Percentiles rank a stretch among this genome's conserved stretches.
Evolutionary conservation across 352 stramenopile species (phyloP).

Genomic region (Plasmopara viticola): DNA sequence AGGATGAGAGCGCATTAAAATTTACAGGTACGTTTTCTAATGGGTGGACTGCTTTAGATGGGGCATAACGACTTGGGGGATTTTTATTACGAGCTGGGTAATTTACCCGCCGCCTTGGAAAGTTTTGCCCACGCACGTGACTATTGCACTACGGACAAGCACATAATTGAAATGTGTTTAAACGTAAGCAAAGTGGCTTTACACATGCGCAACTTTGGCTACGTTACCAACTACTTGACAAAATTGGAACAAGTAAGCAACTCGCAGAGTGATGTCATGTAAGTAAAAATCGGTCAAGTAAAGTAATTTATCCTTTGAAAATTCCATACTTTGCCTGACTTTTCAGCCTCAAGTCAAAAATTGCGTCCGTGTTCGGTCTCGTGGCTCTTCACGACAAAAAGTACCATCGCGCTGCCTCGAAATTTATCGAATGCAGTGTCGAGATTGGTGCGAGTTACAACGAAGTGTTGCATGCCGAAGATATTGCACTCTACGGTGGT

Average conservation of each 20-base stretch:
- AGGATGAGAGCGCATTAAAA: neutral
- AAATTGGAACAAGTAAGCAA: slow-evolving; percentile 78
- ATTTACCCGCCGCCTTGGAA: slow-evolving; percentile 69
- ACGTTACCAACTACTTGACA: slow-evolving; percentile 83
- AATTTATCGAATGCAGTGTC: slow-evolving; percentile 76
- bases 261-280: slow-evolving; percentile 68
- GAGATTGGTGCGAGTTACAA: slow-evolving; percentile 80
- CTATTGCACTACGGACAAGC: slow-evolving; percentile 87
- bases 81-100: slow-evolving; percentile 83
- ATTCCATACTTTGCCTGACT: neutral
- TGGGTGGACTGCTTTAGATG: slow-evolving; percentile 39
- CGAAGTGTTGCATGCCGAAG: slow-evolving; percentile 76
- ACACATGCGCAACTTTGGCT: slow-evolving; percentile 81
- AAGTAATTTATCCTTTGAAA: neutral
- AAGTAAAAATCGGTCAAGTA: slow-evolving; percentile 5
- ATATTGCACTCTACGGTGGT: slow-evolving; percentile 84
- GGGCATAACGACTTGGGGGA: slow-evolving; percentile 83
- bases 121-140: slow-evolving; percentile 83
- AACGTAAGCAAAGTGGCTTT: slow-evolving; percentile 86
- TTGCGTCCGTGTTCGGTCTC: slow-evolving; percentile 68
- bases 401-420: slow-evolving; percentile 66
- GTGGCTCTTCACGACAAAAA: slow-evolving; percentile 77
- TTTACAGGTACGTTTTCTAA: slow-evolving; percentile 1
- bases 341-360: slow-evolving; percentile 74
- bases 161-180: slow-evolving; percentile 87